phyloP scores from a whole-genome alignment of 2,329 filamentous ascomycete genomes.

The Calonectria leucothoes region DNA sequence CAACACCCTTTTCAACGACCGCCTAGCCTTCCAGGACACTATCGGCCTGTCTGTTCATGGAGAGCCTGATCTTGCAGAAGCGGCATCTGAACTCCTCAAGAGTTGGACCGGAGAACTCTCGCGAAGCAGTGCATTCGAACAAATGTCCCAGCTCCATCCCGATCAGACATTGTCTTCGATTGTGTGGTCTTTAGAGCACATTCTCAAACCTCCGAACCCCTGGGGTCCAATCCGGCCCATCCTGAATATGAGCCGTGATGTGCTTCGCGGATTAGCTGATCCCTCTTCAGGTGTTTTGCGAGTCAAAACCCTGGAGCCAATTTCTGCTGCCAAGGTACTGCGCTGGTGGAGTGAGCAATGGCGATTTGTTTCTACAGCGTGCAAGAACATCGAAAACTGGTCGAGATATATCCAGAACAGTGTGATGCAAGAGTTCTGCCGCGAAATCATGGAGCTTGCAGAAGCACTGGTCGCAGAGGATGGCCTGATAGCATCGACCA shows the following conservation, averaged over 20 bases:
- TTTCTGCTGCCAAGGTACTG: slow-evolving; percentile 74
- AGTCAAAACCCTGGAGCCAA: slow-evolving; percentile 65
- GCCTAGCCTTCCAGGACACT: slow-evolving; percentile 77
- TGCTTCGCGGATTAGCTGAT: slow-evolving; percentile 68
- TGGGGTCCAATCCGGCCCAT: slow-evolving; percentile 70
- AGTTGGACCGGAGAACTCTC: slow-evolving; percentile 76
- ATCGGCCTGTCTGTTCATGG: slow-evolving; percentile 86
- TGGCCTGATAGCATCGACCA: slow-evolving; percentile 80
- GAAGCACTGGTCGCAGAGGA: slow-evolving; percentile 88
- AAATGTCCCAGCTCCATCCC: slow-evolving; percentile 53
- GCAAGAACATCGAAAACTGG: slow-evolving; percentile 87
- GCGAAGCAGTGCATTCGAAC: slow-evolving; percentile 53
- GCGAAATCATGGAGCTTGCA: slow-evolving; percentile 94
- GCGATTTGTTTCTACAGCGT: slow-evolving; percentile 83
- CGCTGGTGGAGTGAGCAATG: slow-evolving; percentile 89
- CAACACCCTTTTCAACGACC: slow-evolving; percentile 74
- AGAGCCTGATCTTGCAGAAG: slow-evolving; percentile 81
- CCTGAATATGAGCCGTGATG: slow-evolving; percentile 67
- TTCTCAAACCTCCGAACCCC: slow-evolving; percentile 52
- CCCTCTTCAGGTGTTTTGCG: slow-evolving; percentile 66
- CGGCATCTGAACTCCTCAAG: slow-evolving; percentile 85
- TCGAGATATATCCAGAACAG: slow-evolving; percentile 79
- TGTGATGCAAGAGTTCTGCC: slow-evolving; percentile 91
- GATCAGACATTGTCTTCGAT: slow-evolving; percentile 57
- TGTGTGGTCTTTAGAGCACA: slow-evolving; percentile 53